A percentile compares a stretch with the other conserved stretches of the same genome.
Conservation (phyloP, 2,329 filamentous ascomycete genomes). For the Emmonsia crescens region DNA sequence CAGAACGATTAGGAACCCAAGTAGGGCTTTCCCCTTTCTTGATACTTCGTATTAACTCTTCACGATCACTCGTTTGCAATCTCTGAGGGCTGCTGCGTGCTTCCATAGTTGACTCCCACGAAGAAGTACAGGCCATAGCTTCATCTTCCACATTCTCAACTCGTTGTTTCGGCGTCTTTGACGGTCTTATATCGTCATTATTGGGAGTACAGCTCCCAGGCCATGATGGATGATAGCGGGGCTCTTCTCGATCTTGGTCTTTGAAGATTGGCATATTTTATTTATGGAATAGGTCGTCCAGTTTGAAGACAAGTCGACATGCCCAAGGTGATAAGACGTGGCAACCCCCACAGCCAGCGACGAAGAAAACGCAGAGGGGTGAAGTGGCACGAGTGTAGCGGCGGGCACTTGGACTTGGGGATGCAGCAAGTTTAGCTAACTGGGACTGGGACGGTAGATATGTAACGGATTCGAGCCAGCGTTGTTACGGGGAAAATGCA, state of each 20-base stretch:
- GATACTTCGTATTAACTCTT: constrained; percentile 70
- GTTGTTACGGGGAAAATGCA: not conserved
- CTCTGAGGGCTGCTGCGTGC: constrained; percentile 13
- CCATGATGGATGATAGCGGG: constrained; percentile 18
- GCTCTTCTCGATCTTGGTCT: constrained; percentile 22
- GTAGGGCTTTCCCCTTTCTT: constrained; percentile 68
- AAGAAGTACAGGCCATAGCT: constrained; percentile 10
- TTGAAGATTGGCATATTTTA: constrained; percentile 21
- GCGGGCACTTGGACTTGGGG: constrained; percentile 2
- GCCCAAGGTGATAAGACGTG: constrained; percentile 10
- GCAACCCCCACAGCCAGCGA: constrained; percentile 9
- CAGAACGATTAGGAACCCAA: constrained; percentile 58
- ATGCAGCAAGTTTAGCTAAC: not conserved
- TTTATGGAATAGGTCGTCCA: constrained; percentile 5
- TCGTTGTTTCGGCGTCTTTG: constrained; percentile 13
- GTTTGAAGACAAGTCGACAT: constrained; percentile 1
- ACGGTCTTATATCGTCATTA: constrained; percentile 8
- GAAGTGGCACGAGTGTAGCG: constrained; percentile 14
- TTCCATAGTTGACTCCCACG: constrained; percentile 11
- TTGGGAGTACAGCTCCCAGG: not conserved
- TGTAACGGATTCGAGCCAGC: not conserved
- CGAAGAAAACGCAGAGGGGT: not conserved
- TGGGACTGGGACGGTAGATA: not conserved
- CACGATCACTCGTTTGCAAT: constrained; percentile 44
- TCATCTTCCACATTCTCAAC: constrained; percentile 8